Evolutionary conservation across 2,329 filamentous ascomycete species (phyloP), one percentile per base, ranked within the genome.

Genomic region (Fusarium kyushuense): DNA sequence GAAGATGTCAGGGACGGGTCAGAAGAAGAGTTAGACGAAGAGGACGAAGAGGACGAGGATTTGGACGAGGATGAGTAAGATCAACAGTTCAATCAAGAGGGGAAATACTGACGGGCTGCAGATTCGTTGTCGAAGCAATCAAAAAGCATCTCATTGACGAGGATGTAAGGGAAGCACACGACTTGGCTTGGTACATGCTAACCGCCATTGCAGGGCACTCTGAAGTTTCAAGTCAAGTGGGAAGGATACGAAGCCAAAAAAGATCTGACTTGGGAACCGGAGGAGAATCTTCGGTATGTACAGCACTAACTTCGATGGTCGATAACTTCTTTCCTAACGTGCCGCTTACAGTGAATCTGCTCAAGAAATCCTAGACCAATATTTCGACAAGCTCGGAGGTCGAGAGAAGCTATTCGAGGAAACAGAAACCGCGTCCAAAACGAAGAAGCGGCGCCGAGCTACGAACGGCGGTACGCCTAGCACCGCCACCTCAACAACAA

Each of bases 221-320:
- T 89, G 1, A 83, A 84, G 46, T 94, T 91, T 74, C 84, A 90
- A 52, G 91, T 96, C 35, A 94, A 95, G 73, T 96, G 92, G 92
- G 87, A 92, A 67, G 92, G 92, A 5, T 96, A 90, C 65, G 87
- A 92, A 0, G 86, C 89, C 64, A 88, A 89, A 64, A 77, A 81
- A 0, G 92, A 96, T 69, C 79, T 87, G 73, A 96, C 92, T 0
- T 95, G 92, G 92, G 92, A 96, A 75, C 89, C 91, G 0, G 89
- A 92, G 71, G 87, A 88, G 13, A 94, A 94, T 60, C 70, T 79
- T 9, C 42, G 67, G 78, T 79, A 68, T 49, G 74, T 62, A 27
- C 38, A 21, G 5, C 25, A 13, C 16, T 32, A 27, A 7, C 19
- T 40, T 19, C 10, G 12, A 5, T 17, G 12, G 9, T 9, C 21